Evolutionary conservation across 2,329 filamentous ascomycete genomes (phyloP).

Genomic region (Alternaria alternata): DNA sequence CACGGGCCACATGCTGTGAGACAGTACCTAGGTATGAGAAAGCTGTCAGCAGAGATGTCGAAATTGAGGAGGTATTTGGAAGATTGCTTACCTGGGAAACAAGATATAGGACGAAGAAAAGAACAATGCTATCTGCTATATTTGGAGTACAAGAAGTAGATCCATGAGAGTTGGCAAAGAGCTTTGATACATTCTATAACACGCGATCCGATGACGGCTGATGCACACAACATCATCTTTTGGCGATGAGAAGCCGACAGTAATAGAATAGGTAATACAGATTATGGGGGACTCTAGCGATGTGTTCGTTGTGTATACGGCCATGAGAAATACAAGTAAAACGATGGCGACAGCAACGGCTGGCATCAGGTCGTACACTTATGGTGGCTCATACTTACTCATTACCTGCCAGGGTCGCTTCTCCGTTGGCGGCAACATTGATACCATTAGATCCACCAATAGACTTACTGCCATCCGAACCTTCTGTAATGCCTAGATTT

Average conservation of each 20-base stretch:
- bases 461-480: constrained; percentile 41
- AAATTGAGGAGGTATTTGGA: background rate
- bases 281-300: background rate
- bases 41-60: background rate
- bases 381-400: constrained; percentile 7
- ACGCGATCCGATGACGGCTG: too few species aligned
- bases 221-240: too few species aligned
- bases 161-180: too few species aligned
- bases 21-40: background rate
- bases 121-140: background rate
- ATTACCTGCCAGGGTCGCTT: constrained; percentile 35
- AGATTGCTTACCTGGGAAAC: background rate
- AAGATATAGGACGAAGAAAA: background rate
- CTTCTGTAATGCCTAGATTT: constrained; percentile 44
- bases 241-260: background rate
- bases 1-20: background rate
- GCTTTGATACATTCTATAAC: too few species aligned
- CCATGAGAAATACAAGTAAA: background rate
- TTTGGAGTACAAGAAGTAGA: background rate
- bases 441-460: constrained; percentile 44
- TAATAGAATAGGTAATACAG: background rate
- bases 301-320: too few species aligned
- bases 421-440: constrained; percentile 38
- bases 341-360: background rate
- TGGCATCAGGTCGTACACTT: background rate